Evolutionary conservation across 345 rosid genomes (phyloP).

Genomic region (Nasturtium officinale): DNA sequence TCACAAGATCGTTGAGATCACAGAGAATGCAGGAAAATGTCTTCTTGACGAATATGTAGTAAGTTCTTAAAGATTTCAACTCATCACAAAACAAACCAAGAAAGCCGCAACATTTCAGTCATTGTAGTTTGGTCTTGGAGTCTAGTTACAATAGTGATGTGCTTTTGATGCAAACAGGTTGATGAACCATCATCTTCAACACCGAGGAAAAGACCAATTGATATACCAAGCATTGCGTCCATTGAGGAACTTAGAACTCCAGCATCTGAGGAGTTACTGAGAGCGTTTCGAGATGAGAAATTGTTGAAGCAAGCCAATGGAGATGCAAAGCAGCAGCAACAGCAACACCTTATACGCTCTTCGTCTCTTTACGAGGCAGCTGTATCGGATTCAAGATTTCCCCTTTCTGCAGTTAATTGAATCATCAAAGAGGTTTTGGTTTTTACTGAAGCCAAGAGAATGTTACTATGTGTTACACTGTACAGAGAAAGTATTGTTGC

Average conservation of each 20-base stretch:
- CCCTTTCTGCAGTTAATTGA: conserved; percentile 87
- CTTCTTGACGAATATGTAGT: conserved; percentile 85
- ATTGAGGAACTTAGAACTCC: conserved; percentile 93
- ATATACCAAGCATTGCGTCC: conserved; percentile 70
- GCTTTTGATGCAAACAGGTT: conserved; percentile 51
- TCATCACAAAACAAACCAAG: not conserved
- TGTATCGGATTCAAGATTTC: conserved; percentile 83
- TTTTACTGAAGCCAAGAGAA: conserved; percentile 13
- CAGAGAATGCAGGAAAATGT: conserved; percentile 86
- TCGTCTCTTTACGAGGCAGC: conserved; percentile 53
- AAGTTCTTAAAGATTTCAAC: conserved; percentile 31
- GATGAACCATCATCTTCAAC: conserved; percentile 95
- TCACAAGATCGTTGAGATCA: conserved; percentile 79
- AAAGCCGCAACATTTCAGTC: not conserved
- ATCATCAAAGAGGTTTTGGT: conserved; percentile 19
- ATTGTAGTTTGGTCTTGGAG: not conserved
- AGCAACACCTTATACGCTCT: conserved; percentile 53
- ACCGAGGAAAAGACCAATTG: conserved; percentile 74
- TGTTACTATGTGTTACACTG: conserved; percentile 28
- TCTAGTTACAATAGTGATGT: not conserved
- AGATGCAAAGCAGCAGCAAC: conserved; percentile 55
- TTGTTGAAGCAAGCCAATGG: conserved; percentile 70
- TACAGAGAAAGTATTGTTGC: conserved; percentile 49
- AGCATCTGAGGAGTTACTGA: conserved; percentile 76
- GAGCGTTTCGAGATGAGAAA: conserved; percentile 69